Evolutionary conservation across 2,329 filamentous ascomycete species (phyloP), one percentile per base, ranked within the genome.

Genomic region (Emmonsiellopsis sp.): DNA sequence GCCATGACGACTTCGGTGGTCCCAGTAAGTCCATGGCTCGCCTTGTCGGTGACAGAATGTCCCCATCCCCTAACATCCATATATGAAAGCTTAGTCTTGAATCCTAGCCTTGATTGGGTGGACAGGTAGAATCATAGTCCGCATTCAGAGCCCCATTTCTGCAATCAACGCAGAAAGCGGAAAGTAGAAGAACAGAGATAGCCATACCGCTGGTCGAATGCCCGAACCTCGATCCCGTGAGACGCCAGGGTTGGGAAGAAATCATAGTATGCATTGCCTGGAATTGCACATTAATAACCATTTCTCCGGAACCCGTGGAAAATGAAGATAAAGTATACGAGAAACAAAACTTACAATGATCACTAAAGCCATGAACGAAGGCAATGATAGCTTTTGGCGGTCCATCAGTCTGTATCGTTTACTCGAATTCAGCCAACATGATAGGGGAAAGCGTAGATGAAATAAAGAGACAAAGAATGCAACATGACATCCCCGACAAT

Each of bases 361-460:
- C 91, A 68, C 83, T 89, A 77, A 91, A 96, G 63, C 91, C 91
- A 72, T 96, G 91, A 58, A 96, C 74, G 70, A 94, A 87, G 62
- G 93, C 77, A 49, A 95, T 69, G 60, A 87, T 86, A 37, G 90
- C 90, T 63, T 79, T 80, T 53, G 79, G 70, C 10, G 77, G 70
- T 11, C 74, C 77, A 32, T 77, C 68, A 32, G 82, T 81, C 83
- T 83, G 59, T 54, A 41, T 26, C 48, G 31, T 50, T 32, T 56
- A 10, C 16, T 53, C 6, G n/a, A 34, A 11, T 16, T 52, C 46
- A 51, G 41, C 31, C 40, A 20, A 34, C 13, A 37, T 37, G 45
- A 15, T n/a, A n/a, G n/a, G n/a, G n/a, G n/a, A n/a, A n/a, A n/a
- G n/a, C n/a, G n/a, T n/a, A 55, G 54, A 55, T 54, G 20, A 50